phyloP scores from a whole-genome alignment of 352 stramenopile species.

The Globisporangium recalcitrans region DNA sequence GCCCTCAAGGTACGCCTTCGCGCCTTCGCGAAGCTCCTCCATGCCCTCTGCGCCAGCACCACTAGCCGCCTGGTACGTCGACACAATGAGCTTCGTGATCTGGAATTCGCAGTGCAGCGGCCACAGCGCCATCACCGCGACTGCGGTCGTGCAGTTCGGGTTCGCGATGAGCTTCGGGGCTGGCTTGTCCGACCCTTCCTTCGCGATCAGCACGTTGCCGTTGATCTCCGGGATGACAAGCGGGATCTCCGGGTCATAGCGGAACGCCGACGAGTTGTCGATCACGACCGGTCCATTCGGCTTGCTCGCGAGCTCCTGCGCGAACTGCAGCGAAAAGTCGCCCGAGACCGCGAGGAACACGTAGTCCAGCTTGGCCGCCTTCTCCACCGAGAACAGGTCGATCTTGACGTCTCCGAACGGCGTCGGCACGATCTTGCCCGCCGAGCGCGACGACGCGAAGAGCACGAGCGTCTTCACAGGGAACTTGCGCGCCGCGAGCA shows the following conservation, averaged over 20 bases:
- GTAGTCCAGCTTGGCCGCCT: constrained; percentile 91
- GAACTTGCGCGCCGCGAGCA: constrained; percentile 85
- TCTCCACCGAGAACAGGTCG: constrained; percentile 93
- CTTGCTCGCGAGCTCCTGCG: constrained; percentile 81
- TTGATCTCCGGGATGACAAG: constrained; percentile 97
- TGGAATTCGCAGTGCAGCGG: constrained; percentile 95
- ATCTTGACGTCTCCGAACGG: constrained; percentile 92
- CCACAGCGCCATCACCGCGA: constrained; percentile 96
- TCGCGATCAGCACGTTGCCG: constrained; percentile 71
- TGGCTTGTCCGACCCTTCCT: constrained; percentile 25
- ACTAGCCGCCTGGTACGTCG: constrained; percentile 92
- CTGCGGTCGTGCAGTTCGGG: constrained; percentile 98
- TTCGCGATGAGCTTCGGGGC: constrained; percentile 95
- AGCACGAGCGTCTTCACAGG: constrained; percentile 91
- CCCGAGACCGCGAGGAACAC: constrained; percentile 97
- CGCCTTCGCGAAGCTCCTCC: constrained; percentile 93
- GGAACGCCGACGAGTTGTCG: constrained; percentile 98
- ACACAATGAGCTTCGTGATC: constrained; percentile 95
- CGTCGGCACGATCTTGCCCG: constrained; percentile 87
- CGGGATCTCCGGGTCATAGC: constrained; percentile 87
- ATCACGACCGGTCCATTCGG: constrained; percentile 92
- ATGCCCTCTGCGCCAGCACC: constrained; percentile 91
- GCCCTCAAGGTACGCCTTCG: constrained; percentile 66
- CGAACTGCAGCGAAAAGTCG: constrained; percentile 96
- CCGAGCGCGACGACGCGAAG: constrained; percentile 92